Evolutionary conservation across 495 filamentous ascomycete genomes (phyloP), one percentile per base, ranked within the genome.

Genomic region (Penicillium diatomitis): DNA sequence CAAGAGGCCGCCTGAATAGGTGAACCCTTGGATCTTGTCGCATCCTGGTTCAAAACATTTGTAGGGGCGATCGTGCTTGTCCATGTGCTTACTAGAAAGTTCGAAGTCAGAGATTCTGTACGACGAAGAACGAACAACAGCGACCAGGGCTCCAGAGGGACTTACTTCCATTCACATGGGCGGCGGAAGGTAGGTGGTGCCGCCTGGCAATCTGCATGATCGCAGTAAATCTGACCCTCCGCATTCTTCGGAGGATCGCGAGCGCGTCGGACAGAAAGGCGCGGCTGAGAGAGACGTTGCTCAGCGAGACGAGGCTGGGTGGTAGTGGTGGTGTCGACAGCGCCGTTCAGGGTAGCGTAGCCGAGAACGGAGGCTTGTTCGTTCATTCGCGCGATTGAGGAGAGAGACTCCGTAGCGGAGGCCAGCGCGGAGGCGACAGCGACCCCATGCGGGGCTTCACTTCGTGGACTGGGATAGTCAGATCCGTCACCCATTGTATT

Each of bases 161-260:
- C 88, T 80, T 71, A 91, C 88, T 79, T 88, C 87, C 87, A 96
- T 73, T 96, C 90, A 66, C 89, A 96, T 50, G 86, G 90, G 50
- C 90, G 79, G 34, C 78, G 70, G 57, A 95, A 95, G 5, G 72
- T 79, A 10, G 76, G 77, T 29, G 74, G 64, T 2, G 70, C 65
- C 27, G 77, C 66, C 29, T 63, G 68, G 51, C 85, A 88, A 20
- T 79, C 78, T 3, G 69, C 64, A 49, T 79, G 81, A 12, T 76
- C 76, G 65, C 90, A 96, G 32, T 76, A 72, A 50, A 82, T 88
- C 53, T 85, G 79, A 8, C 82, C 82, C n/a, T 86, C 71, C 2
- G 64, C 45, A 58, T 88, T 88, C 66, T 75, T 74, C 30, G 77
- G 77, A 9, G 81, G 79, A 62, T 83, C 78, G 35, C 75, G 65